phyloP scores from a whole-genome alignment of 1,284 basidiomycete species.

The Wolfiporia cocos region DNA sequence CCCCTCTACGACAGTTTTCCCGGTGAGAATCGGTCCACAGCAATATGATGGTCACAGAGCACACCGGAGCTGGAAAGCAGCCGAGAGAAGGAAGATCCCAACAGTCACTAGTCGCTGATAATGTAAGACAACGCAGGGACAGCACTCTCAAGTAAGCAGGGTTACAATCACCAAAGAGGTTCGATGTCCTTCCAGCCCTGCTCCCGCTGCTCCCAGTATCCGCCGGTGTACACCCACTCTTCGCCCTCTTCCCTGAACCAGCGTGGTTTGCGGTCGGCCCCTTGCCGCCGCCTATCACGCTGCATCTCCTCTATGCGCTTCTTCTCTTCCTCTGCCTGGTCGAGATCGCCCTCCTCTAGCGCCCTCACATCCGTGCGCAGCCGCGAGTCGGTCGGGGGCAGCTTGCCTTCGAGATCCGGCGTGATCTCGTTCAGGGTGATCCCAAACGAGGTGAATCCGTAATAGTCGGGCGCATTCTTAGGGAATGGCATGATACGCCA shows the following conservation, averaged over 20 bases:
- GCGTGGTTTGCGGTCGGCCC: constrained; percentile 49
- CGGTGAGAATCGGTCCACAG: no score
- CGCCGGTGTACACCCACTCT: constrained; percentile 72
- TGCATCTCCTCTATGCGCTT: constrained; percentile 68
- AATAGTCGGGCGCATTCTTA: constrained; percentile 68
- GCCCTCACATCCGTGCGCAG: constrained; percentile 83
- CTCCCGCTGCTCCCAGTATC: constrained; percentile 77
- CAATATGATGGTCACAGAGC: no score
- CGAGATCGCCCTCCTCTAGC: constrained; percentile 77
- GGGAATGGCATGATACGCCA: constrained; percentile 74
- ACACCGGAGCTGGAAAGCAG: no score
- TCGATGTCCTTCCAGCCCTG: constrained; percentile 55
- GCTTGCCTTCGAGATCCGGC: constrained; percentile 54
- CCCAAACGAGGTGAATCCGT: constrained; percentile 79
- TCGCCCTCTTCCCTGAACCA: constrained; percentile 73
- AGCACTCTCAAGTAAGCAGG: no score
- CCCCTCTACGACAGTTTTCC: no score
- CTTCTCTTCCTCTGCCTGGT: constrained; percentile 77
- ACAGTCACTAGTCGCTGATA: no score
- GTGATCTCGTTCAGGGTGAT: constrained; percentile 82
- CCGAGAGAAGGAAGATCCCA: no score
- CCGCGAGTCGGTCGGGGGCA: constrained; percentile 85
- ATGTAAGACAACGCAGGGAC: no score
- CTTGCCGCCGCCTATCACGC: constrained; percentile 56
- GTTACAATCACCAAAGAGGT: constrained; percentile 71